These are phyloP conservation scores for Hemileccinum impolitum DNA, from an alignment of 768 basidiomycete genomes.

Conservation along the genomic window DNA sequence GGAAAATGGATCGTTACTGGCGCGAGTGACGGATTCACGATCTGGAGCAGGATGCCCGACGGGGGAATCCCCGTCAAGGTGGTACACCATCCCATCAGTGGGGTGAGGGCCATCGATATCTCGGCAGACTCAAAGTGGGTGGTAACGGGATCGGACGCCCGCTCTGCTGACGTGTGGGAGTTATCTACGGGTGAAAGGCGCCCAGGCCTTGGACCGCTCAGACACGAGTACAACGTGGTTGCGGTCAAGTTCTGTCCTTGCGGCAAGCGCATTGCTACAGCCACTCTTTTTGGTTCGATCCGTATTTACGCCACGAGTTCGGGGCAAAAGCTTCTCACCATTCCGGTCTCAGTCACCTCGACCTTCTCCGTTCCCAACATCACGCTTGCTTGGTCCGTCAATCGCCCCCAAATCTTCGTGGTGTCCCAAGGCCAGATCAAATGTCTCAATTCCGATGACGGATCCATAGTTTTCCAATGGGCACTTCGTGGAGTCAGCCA, in stretches of 20 bases:
- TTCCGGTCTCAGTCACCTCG: constrained; percentile 13
- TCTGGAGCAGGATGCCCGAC: constrained; percentile 4
- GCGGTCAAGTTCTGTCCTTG: constrained; percentile 19
- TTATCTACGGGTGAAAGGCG: constrained; percentile 10
- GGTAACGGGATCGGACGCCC: constrained; percentile 16
- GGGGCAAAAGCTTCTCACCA: constrained; percentile 14
- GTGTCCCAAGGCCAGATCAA: constrained; percentile 19
- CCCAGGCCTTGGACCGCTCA: neutral
- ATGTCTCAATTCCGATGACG: constrained; percentile 13
- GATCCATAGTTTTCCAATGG: constrained; percentile 13
- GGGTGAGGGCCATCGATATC: constrained; percentile 16
- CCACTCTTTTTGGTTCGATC: constrained; percentile 19
- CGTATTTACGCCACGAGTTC: constrained; percentile 9
- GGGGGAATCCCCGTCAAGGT: neutral
- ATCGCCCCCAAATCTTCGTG: constrained; percentile 10
- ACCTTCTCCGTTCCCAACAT: neutral
- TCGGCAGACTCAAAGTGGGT: constrained; percentile 18
- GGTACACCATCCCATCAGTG: neutral
- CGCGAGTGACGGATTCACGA: constrained; percentile 6
- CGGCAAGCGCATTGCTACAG: constrained; percentile 14
- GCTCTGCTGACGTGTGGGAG: constrained; percentile 13
- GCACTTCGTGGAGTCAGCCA: constrained; percentile 4
- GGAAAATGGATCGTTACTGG: constrained; percentile 10
- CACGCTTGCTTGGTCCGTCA: constrained; percentile 9
- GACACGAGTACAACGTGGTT: constrained; percentile 18